Evolutionary conservation across 2,329 filamentous ascomycete species (phyloP), one percentile per base, ranked within the genome.

Genomic region (Chaetomiaceae sp.): DNA sequence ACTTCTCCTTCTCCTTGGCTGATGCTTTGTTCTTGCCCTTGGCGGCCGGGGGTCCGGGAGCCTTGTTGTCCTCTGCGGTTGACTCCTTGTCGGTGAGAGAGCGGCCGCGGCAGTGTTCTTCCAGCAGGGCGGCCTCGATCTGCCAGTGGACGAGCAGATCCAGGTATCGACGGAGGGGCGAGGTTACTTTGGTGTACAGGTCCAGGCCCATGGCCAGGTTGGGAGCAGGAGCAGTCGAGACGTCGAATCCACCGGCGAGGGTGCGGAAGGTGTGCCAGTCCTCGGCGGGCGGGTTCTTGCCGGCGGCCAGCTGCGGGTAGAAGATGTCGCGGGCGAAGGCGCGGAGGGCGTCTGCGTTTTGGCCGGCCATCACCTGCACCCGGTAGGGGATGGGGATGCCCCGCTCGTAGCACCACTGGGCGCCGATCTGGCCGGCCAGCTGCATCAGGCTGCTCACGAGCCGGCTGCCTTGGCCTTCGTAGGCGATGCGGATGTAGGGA

Each of bases 81-180:
- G 23, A 43, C n/a, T 48, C 20, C 5, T 48, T 33, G 36, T 33
- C 38, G 33, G 67, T 59, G 5, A 76, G 66, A 22, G 67, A 66
- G n/a, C 61, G 47, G 34, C 69, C 69, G 9, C 61, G 61, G 36
- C 64, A 67, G 31, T 64, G 58, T 65, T 79, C 77, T 58, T 75
- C 70, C 8, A 71, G 62, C 29, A 87, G 69, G 9, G 80, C 77
- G 2, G 77, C 78, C 62, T 85, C 78, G 57, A 87, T 80, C 66
- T 87, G 83, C 81, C 82, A 87, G 68, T 87, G 83, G 1, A 80
- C 75, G 29, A 87, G 65, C 43, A 87, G 69, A 66, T 88, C 84
- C 5, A 73, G 69, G 67, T 78, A 87, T 39, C 84, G 78, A 31
- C 84, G 81, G n/a, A 88, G 73, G 17, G 84, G 84, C 46, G 80